phyloP scores from a whole-genome alignment of 1,284 basidiomycete genomes.

The Violaceomyces palustris region DNA sequence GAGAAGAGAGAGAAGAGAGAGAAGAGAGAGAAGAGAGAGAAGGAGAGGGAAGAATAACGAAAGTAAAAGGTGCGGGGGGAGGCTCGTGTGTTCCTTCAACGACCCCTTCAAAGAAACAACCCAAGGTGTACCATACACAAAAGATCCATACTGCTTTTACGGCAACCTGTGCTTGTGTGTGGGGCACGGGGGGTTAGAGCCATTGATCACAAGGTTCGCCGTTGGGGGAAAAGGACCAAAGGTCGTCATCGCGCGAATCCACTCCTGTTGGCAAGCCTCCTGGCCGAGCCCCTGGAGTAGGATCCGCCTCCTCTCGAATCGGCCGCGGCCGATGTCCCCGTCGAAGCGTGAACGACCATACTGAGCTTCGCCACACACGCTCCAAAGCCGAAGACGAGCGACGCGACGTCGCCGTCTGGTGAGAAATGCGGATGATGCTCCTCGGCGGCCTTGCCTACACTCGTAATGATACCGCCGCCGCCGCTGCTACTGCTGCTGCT shows the following conservation, averaged over 20 bases:
- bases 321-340: background rate
- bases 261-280: background rate
- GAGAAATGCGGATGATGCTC: background rate
- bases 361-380: conserved; percentile 1
- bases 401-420: conserved; percentile 2
- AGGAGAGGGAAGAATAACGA: background rate
- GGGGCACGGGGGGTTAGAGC: background rate
- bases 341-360: background rate
- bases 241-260: background rate
- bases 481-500: too few relatives aligned
- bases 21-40: background rate
- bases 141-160: conserved; percentile 1
- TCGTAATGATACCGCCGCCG: too few relatives aligned
- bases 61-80: background rate
- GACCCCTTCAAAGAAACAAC: too few relatives aligned
- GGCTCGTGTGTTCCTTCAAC: background rate
- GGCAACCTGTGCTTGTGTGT: conserved; percentile 1
- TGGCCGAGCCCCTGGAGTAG: background rate
- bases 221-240: background rate
- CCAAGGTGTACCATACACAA: too few relatives aligned
- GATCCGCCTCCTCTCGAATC: background rate
- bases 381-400: conserved; percentile 22
- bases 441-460: background rate
- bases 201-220: background rate
- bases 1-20: conserved; percentile 1